Percentiles rank a stretch among this genome's conserved stretches.
Evolutionary conservation across 768 basidiomycete genomes (phyloP).

Genomic region (Coprinopsis sp.): DNA sequence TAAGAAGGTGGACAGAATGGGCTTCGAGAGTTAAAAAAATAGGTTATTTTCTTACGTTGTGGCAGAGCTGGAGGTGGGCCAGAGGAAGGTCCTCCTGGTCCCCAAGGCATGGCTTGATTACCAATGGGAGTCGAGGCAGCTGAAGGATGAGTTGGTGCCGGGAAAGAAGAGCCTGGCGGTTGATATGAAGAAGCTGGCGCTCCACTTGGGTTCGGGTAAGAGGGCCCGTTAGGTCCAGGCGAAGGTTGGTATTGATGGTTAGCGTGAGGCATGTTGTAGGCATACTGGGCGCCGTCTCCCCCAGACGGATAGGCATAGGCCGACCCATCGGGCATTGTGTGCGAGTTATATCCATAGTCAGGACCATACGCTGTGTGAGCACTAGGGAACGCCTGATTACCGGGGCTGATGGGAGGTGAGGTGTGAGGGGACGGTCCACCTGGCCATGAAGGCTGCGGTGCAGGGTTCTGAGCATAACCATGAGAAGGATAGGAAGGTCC

Average conservation of each 20-base stretch:
- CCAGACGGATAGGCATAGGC: background rate
- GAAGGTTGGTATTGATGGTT: background rate
- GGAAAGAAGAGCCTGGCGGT: background rate
- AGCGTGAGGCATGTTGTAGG: background rate
- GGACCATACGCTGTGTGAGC: background rate
- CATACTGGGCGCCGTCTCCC: constrained; percentile 1
- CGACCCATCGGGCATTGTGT: background rate
- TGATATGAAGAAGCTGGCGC: constrained; percentile 8
- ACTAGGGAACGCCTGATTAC: background rate
- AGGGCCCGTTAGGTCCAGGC: background rate
- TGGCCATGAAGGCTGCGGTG: background rate
- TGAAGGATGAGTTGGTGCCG: constrained; percentile 3
- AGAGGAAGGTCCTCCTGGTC: constrained; percentile 18
- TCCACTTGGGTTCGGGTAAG: constrained; percentile 1
- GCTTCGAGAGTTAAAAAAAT: constrained; percentile 1
- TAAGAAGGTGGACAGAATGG: background rate
- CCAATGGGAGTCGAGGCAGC: background rate
- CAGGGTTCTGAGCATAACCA: background rate
- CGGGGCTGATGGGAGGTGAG: constrained; percentile 9
- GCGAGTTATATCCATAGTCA: background rate
- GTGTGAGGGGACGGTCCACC: constrained; percentile 9
- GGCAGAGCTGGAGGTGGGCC: constrained; percentile 26
- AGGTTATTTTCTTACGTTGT: constrained; percentile 26
- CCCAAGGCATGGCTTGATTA: constrained; percentile 13
- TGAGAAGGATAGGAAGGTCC: constrained; percentile 3